A percentile compares a stretch with the other conserved stretches of the same genome.
phyloP scores from a whole-genome alignment of 2,329 filamentous ascomycete species.

The Trichoderma hamatum region DNA sequence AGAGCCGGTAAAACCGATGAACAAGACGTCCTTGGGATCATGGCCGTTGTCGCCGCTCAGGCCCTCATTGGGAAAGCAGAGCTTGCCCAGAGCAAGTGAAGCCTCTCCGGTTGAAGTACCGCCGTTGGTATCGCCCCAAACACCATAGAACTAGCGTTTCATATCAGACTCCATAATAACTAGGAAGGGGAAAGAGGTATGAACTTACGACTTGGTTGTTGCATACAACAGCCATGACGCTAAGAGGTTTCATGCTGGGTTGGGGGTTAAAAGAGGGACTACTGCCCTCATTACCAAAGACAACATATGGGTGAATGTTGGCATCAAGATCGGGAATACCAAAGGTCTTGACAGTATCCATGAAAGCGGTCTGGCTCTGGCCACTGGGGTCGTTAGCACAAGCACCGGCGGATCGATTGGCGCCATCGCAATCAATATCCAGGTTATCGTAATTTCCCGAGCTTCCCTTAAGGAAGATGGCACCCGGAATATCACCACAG shows the following conservation, averaged over 20 bases:
- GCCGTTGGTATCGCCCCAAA: slow-evolving; percentile 61
- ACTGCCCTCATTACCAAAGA: slow-evolving; percentile 22
- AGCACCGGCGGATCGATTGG: slow-evolving; percentile 25
- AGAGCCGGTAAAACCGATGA: slow-evolving; percentile 56
- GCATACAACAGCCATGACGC: slow-evolving; percentile 27
- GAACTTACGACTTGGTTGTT: slow-evolving; percentile 26
- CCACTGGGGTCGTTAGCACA: slow-evolving; percentile 27
- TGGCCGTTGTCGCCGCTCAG: slow-evolving; percentile 58
- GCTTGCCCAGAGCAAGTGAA: slow-evolving; percentile 53
- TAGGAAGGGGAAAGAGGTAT: not conserved
- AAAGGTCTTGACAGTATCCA: slow-evolving; percentile 20
- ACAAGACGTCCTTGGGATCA: slow-evolving; percentile 56
- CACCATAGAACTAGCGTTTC: slow-evolving; percentile 45
- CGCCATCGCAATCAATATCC: slow-evolving; percentile 27
- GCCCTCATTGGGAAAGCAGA: slow-evolving; percentile 51
- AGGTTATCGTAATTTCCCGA: slow-evolving; percentile 27
- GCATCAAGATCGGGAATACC: slow-evolving; percentile 26
- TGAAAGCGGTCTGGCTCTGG: slow-evolving; percentile 26
- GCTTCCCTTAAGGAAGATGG: slow-evolving; percentile 35
- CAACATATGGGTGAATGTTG: slow-evolving; percentile 27
- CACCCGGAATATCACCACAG: slow-evolving; percentile 43
- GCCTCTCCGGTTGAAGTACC: slow-evolving; percentile 53
- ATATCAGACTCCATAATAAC: not conserved
- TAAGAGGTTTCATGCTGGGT: slow-evolving; percentile 18
- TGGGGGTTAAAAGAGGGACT: slow-evolving; percentile 22